phyloP scores from a whole-genome alignment of 495 filamentous ascomycete genomes.

The Cladorrhinum samala region DNA sequence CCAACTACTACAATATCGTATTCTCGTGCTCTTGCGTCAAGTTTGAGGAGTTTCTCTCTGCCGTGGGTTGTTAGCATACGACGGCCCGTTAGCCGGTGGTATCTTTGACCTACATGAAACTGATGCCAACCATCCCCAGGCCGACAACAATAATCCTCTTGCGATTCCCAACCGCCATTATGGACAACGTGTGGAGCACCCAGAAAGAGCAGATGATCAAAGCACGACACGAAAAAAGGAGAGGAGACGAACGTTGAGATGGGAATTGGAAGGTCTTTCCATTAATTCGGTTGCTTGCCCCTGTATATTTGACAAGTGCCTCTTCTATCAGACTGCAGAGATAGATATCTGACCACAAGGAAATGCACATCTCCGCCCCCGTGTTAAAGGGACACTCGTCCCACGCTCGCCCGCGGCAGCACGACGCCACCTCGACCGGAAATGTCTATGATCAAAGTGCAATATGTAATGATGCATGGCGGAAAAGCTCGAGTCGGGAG shows the following conservation, averaged over 20 bases:
- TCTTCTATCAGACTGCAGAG: too few relatives aligned
- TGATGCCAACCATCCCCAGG: constrained; percentile 91
- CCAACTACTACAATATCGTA: constrained; percentile 89
- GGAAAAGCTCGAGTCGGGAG: too few relatives aligned
- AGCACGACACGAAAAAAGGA: not conserved
- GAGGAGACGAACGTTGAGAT: not conserved
- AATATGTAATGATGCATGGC: too few relatives aligned
- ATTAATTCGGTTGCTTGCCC: too few relatives aligned
- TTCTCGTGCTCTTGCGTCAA: constrained; percentile 67
- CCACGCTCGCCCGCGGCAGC: too few relatives aligned
- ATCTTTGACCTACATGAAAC: constrained; percentile 69
- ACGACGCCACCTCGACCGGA: too few relatives aligned
- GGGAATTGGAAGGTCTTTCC: too few relatives aligned
- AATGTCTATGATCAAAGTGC: too few relatives aligned
- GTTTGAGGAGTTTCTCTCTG: constrained; percentile 83
- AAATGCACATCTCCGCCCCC: not conserved
- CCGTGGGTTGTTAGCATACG: not conserved
- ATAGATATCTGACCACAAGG: not conserved
- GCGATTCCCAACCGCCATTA: constrained; percentile 36
- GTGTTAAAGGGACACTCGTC: too few relatives aligned
- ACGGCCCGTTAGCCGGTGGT: not conserved
- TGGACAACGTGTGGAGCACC: not conserved
- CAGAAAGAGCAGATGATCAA: not conserved
- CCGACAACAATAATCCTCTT: constrained; percentile 83
- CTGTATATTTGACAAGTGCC: too few relatives aligned